Conservation (phyloP, 1,139 yeast species). For the Maudiozyma humilis region DNA sequence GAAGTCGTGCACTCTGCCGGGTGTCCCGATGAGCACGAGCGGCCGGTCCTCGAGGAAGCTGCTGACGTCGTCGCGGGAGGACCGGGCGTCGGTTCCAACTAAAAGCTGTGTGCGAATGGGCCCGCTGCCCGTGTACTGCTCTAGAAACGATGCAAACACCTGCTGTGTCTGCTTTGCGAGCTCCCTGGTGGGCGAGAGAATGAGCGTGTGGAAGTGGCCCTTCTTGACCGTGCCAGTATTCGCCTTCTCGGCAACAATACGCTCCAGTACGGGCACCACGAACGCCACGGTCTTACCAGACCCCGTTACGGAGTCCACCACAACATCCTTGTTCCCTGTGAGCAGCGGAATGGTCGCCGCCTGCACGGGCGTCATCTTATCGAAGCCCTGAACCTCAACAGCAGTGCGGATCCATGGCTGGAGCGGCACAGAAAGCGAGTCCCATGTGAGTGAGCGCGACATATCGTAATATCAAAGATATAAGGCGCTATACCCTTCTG, state of each 20-base stretch:
- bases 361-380: constrained; percentile 92
- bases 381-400: constrained; percentile 62
- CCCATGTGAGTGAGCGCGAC: constrained; percentile 35
- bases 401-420: constrained; percentile 49
- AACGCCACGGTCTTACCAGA: constrained; percentile 92
- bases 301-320: constrained; percentile 94
- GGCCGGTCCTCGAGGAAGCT: constrained; percentile 47
- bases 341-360: constrained; percentile 90
- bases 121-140: constrained; percentile 44
- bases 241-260: constrained; percentile 36
- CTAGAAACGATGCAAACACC: constrained; percentile 55
- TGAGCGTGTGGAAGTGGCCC: constrained; percentile 64
- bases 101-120: constrained; percentile 58
- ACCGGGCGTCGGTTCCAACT: constrained; percentile 58
- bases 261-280: constrained; percentile 72
- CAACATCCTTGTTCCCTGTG: constrained; percentile 86
- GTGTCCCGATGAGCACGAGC: constrained; percentile 81
- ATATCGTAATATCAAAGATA: too few species aligned
- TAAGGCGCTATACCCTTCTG: too few species aligned
- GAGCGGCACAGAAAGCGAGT: constrained; percentile 29
- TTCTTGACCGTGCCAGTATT: constrained; percentile 34
- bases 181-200: constrained; percentile 88
- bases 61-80: constrained; percentile 68
- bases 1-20: constrained; percentile 81
- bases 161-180: constrained; percentile 72